Evolutionary conservation across 75 land plant species (phyloP), one percentile per base, ranked within the genome.

Genomic region (Ceratopteris richardii): DNA sequence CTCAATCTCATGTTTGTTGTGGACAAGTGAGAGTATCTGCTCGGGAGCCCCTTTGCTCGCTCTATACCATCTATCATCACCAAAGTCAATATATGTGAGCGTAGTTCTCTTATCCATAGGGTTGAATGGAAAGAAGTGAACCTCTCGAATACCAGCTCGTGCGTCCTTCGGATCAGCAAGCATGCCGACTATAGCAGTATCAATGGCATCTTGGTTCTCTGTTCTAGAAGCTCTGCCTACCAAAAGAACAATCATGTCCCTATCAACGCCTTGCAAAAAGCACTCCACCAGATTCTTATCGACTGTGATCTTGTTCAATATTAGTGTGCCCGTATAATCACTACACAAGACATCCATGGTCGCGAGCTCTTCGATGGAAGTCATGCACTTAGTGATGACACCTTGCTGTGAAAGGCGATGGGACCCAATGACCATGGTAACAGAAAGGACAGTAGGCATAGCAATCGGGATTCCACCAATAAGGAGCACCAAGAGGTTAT

Each of bases 341-440:
- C 94, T 88, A 52, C 94, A 88, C 0, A 88, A 68, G 4, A 88
- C 94, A 57, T 88, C 89, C 94, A 88, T 88, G 29, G 84, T 86
- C 20, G 94, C 94, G 81, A 88, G 71, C 62, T 88, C 94, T 68
- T 88, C 94, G 29, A 89, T 89, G 6, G 95, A 90, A 69, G 95
- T 89, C 95, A 89, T 89, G 30, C 95, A 69, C 66, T 89, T 89
- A 16, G 95, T 87, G 46, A 90, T 87, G 36, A 92, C 96, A 27
- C 96, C 96, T 65, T 90, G 92, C 1, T 62, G 20, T 13, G 9
- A 54, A 24, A 11, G 30, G 7, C 22, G 72, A 63, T 82, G 85
- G 18, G 85, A 78, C n/a, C 85, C 85, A 69, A 82, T 78, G 13
- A 81, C 85, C 85, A 82, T 82, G 23, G 85, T 82, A 10, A 82